Evolutionary conservation across 2,329 filamentous ascomycete genomes (phyloP), one percentile per base, ranked within the genome.

Genomic region (Hypocreales sp.): DNA sequence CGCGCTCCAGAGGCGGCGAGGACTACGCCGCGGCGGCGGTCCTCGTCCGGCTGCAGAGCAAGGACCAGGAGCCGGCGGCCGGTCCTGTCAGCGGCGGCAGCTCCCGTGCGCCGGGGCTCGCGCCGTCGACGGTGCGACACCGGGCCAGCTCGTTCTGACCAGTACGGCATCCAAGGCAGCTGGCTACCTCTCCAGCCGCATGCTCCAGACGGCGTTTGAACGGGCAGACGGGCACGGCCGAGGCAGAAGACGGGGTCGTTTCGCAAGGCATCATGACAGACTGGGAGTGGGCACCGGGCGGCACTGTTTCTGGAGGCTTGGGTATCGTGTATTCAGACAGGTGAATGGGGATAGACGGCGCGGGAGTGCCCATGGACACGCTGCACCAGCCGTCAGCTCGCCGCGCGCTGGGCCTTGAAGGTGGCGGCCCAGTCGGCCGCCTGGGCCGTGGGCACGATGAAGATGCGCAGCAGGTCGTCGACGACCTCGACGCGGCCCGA

Each of bases 401-500:
- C 57, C 4, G 60, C 64, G 52, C 72, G 81, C 48, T 80, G 74
- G 42, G 60, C 66, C 60, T 94, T 95, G 49, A 84, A 86, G 40
- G 90, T 79, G 36, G 70, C 67, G 20, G 93, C 74, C 76, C 86
- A 98, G n/a, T 50, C 64, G 7, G 64, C 64, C 1, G 79, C 74
- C 52, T 71, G 72, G 4, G 50, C 53, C 42, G 67, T 76, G 0
- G 87, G 87, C 37, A 98, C 64, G 2, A 95, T 72, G 46, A 81
- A 84, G 17, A 98, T 72, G 45, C 63, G 73, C 15, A 95, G 69
- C 35, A 95, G 55, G 17, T 82, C 79, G 53, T 98, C 87, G 25
- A 92, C 73, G 8, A 98, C 65, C 55, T 92, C 86, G 6, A 92
- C 72, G 44, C 79, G 84, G 6, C 80, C 83, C 7, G 70, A 71